A percentile compares a stretch with the other conserved stretches of the same genome.
These are phyloP conservation scores for Hansenula lynferdii DNA, from an alignment of 1,139 yeast genomes.

Conservation along the genomic window DNA sequence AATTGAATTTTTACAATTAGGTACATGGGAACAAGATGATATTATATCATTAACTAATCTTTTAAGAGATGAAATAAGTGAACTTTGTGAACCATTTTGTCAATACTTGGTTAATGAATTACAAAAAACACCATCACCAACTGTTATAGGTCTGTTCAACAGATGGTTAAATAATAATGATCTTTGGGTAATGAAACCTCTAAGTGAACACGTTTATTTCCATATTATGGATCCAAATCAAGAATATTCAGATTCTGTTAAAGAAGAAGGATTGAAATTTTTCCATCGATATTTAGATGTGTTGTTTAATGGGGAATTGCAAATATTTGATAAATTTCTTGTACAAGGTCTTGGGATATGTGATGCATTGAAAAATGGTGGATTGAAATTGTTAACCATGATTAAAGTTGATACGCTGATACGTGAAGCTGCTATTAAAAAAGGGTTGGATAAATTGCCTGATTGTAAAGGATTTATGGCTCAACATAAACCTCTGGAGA, in stretches of 20 bases:
- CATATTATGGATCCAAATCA: slow-evolving; percentile 18
- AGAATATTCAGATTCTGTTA: slow-evolving; percentile 3
- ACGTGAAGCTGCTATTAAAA: not conserved
- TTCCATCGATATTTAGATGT: slow-evolving; percentile 8
- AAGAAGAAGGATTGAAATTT: slow-evolving; percentile 2
- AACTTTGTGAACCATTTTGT: not conserved
- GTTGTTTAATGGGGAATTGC: not conserved
- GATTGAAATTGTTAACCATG: too few species aligned
- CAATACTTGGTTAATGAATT: not conserved
- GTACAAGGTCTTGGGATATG: slow-evolving; percentile 13
- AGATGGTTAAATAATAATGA: not conserved
- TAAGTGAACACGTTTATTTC: slow-evolving; percentile 16
- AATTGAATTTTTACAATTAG: not conserved
- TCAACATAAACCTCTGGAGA: not conserved
- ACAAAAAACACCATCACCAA: not conserved
- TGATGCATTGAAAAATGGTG: not conserved
- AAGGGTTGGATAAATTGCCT: too few species aligned
- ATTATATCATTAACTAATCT: not conserved
- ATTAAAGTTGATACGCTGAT: not conserved
- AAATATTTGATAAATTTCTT: slow-evolving; percentile 7
- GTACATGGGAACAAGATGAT: not conserved
- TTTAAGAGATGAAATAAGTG: slow-evolving; percentile 6
- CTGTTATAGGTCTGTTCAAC: not conserved
- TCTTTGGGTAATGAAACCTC: slow-evolving; percentile 1
- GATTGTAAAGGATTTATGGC: not conserved